Base-by-base conservation (phyloP, 345 rosid genomes). In the Citrus sinensis region DNA sequence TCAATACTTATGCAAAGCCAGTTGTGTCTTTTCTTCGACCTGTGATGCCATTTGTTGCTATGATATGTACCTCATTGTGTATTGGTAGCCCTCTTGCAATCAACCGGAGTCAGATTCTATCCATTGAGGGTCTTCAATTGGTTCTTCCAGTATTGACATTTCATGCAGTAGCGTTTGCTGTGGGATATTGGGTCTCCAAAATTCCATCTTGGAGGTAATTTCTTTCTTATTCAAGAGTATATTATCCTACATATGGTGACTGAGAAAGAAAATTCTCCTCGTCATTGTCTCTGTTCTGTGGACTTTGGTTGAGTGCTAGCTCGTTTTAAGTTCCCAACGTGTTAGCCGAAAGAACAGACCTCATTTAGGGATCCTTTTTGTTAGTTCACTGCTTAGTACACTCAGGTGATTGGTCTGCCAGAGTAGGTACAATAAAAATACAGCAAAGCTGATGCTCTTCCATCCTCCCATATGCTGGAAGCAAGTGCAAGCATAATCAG, bases 41-140 rank as follows among this genome's bases (percentile, higher is more conserved):
- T 7, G 83, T 93, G 87, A 95, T 93, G 97, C 99, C 98, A 11
- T 81, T 92, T 77, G 92, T 95, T 78, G 98, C 98, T 55, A 95
- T 95, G 99, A 81, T 92, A 59, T 95, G 99, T 72, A 93, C 98
- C 58, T 83, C 99, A 7, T 4, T 93, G 83, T 92, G 99, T 79
- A 93, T 95, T 49, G 98, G 99, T 54, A 93, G 99, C 87, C 99
- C 98, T 8, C 94, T 95, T 73, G 97, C 99, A 2, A 86, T 93
- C 74, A 95, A 93, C 58, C 89, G 81, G 74, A 82, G 90, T 85
- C 96, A 88, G 80, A 95, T 95, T 80, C 87, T 90, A 37, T 95
- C 97, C 25, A 66, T 75, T 60, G 88, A 91, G 72, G 97, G 98
- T 77, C 87, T 92, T 32, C 86, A 84, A 69, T 81, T 93, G 88